phyloP scores from a whole-genome alignment of 805 yeast genomes.

The Saccharomycopsis sp. region DNA sequence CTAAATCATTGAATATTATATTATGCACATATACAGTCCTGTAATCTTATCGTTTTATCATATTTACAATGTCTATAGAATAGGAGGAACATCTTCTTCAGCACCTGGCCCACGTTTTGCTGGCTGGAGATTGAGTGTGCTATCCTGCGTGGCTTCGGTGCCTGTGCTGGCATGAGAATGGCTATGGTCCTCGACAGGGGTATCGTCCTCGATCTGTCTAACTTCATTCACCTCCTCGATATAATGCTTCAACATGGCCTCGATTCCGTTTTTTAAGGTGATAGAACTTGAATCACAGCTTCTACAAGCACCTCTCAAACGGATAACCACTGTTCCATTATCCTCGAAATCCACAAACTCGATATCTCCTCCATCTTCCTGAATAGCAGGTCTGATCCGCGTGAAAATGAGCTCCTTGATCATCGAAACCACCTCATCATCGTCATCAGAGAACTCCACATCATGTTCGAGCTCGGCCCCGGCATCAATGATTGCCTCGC shows the following conservation, averaged over 20 bases:
- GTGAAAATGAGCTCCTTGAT: constrained; percentile 66
- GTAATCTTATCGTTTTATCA: background rate
- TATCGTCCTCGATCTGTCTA: constrained; percentile 41
- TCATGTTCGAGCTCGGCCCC: constrained; percentile 17
- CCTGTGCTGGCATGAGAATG: background rate
- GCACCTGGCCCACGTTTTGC: constrained; percentile 7
- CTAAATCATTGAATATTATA: background rate
- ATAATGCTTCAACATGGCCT: constrained; percentile 63
- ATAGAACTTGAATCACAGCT: constrained; percentile 64
- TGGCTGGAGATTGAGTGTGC: constrained; percentile 7
- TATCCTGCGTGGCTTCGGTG: background rate
- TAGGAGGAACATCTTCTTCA: constrained; percentile 19
- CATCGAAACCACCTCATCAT: constrained; percentile 60
- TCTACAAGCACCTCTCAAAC: constrained; percentile 64
- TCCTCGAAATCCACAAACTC: constrained; percentile 58
- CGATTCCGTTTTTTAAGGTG: constrained; percentile 63
- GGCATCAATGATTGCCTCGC: constrained; percentile 45
- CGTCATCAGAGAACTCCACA: constrained; percentile 47
- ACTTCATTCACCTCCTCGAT: constrained; percentile 62
- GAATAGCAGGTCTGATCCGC: constrained; percentile 65
- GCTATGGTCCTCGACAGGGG: background rate
- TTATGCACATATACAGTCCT: background rate
- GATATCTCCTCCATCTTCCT: constrained; percentile 72
- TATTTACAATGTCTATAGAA: constrained; percentile 3
- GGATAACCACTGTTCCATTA: constrained; percentile 50